Evolutionary conservation across 1,139 yeast species (phyloP).

Genomic region (Yamadazyma friedrichii): DNA sequence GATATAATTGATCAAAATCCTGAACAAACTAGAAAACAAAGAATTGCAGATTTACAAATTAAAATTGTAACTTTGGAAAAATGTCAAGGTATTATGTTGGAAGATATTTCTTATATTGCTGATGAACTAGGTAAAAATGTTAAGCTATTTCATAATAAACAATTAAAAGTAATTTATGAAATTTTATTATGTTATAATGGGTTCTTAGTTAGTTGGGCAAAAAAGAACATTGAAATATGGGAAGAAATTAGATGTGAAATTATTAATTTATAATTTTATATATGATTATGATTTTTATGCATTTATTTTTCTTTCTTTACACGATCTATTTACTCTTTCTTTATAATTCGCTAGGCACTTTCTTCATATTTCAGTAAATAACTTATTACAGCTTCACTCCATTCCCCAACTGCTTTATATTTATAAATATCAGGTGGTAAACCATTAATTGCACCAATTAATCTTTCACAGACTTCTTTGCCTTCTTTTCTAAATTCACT

Average conservation of each 20-base stretch:
- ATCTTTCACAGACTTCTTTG: conserved; percentile 35
- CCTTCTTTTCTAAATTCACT: conserved; percentile 54
- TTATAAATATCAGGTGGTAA: conserved; percentile 38
- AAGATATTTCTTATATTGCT: conserved; percentile 54
- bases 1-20: conserved; percentile 74
- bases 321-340: not conserved
- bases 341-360: not conserved
- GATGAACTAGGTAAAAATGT: conserved; percentile 51
- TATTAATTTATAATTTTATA: conserved; percentile 19
- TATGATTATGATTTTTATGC: not conserved
- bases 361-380: conserved; percentile 20
- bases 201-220: conserved; percentile 67
- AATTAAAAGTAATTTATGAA: conserved; percentile 43
- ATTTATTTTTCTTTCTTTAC: not conserved
- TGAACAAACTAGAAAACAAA: conserved; percentile 59
- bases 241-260: conserved; percentile 58
- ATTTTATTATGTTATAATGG: conserved; percentile 53
- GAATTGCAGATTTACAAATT: conserved; percentile 48
- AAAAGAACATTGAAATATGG: conserved; percentile 70
- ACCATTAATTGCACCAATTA: conserved; percentile 41
- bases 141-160: conserved; percentile 48
- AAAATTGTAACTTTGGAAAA: conserved; percentile 55
- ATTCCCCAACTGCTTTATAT: conserved; percentile 39
- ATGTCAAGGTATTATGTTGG: conserved; percentile 57
- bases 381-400: conserved; percentile 38